A percentile compares a stretch with the other conserved stretches of the same genome.
Evolutionary conservation across 2,329 filamentous ascomycete species (phyloP).

Genomic region (Fusarium albidum): DNA sequence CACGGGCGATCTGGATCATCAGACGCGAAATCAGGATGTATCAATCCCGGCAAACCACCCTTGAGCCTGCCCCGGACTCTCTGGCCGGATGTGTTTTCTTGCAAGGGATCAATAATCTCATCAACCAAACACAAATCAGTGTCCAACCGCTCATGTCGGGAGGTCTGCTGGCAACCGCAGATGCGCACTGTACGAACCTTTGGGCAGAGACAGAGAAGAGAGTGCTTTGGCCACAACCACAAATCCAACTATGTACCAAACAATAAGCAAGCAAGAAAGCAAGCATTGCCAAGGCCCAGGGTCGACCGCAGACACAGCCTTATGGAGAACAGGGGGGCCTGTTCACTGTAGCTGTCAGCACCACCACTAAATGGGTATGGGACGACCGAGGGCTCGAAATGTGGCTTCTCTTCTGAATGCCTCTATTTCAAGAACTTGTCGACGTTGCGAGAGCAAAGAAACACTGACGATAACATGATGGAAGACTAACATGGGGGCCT

Average conservation of each 20-base stretch:
- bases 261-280: constrained; percentile 20
- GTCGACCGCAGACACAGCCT: constrained; percentile 34
- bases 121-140: background rate
- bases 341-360: constrained; percentile 31
- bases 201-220: background rate
- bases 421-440: constrained; percentile 8
- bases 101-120: background rate
- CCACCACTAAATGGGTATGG: background rate
- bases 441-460: background rate
- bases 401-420: constrained; percentile 2
- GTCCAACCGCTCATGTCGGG: background rate
- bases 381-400: constrained; percentile 4
- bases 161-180: background rate
- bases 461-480: no score
- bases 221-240: constrained; percentile 8
- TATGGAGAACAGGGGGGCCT: constrained; percentile 31
- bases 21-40: constrained; percentile 1
- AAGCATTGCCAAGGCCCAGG: constrained; percentile 33
- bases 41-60: background rate
- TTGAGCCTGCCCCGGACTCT: background rate
- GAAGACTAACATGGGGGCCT: no score
- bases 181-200: background rate
- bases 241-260: constrained; percentile 10
- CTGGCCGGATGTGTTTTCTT: background rate
- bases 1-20: constrained; percentile 28